Percentiles rank a stretch among this genome's conserved stretches.
Evolutionary conservation across 2,329 filamentous ascomycete species (phyloP).

Genomic region (Sphaerulina musiva): DNA sequence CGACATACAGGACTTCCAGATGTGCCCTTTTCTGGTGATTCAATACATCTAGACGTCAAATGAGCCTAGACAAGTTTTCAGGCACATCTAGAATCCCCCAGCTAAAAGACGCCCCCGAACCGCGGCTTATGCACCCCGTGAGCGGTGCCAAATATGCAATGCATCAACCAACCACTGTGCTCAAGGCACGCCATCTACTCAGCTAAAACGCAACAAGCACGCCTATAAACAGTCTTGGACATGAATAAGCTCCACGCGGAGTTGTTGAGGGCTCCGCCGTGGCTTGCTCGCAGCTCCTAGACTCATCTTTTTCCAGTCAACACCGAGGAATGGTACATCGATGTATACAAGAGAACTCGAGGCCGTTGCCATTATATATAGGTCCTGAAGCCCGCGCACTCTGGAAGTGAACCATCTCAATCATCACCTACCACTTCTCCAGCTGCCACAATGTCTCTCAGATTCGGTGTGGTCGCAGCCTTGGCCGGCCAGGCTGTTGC

Average conservation of each 20-base stretch:
- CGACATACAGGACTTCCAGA: no score
- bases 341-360: not conserved
- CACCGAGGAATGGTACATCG: not conserved
- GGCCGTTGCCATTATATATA: not conserved
- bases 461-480: constrained; percentile 17
- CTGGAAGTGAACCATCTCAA: not conserved
- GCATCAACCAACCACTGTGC: not conserved
- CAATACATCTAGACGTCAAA: no score
- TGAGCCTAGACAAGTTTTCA: no score
- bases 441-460: constrained; percentile 7
- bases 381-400: not conserved
- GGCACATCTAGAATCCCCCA: no score
- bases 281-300: not conserved
- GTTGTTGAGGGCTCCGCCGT: not conserved
- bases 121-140: not conserved
- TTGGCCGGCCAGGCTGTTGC: constrained; percentile 28
- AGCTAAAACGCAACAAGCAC: not conserved
- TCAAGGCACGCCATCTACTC: not conserved
- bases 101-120: no score
- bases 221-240: not conserved
- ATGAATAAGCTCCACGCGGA: constrained; percentile 2
- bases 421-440: not conserved
- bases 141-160: not conserved
- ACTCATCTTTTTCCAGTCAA: not conserved
- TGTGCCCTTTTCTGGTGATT: no score